Evolutionary conservation across 306 rosid species (phyloP).

Genomic region (Dalbergia cochinchinensis): DNA sequence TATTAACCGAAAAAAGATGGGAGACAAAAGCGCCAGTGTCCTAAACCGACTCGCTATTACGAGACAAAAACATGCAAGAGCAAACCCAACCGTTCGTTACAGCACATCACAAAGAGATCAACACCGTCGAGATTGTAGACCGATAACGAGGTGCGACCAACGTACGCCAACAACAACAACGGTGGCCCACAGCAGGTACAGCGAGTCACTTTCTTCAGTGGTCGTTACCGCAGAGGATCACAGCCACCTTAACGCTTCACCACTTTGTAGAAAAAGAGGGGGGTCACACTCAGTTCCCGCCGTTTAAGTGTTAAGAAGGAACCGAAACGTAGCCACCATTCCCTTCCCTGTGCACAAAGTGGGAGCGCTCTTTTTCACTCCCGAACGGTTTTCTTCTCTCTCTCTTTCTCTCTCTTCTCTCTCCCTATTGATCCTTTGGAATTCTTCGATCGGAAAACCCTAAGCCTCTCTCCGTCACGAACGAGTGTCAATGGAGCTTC

Average conservation of each 20-base stretch:
- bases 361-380: neutral
- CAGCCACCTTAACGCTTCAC: neutral
- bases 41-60: neutral
- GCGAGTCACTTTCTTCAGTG: neutral
- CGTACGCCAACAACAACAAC: neutral
- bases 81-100: neutral
- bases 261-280: conserved; percentile 8
- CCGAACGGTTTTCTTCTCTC: neutral
- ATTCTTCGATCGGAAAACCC: conserved; percentile 41
- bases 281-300: conserved; percentile 52
- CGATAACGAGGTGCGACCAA: neutral
- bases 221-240: neutral
- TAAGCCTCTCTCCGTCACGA: neutral
- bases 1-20: neutral
- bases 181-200: neutral
- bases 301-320: conserved; percentile 38
- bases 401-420: too few species aligned
- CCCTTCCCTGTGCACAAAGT: neutral
- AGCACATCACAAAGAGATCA: neutral
- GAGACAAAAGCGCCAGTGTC: neutral
- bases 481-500: conserved; percentile 57
- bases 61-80: neutral
- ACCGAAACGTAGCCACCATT: conserved; percentile 11
- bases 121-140: neutral
- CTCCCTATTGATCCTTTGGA: neutral